These are phyloP conservation scores for Kokia cookei DNA, from an alignment of 441 rosid species.

Conservation along the genomic window DNA sequence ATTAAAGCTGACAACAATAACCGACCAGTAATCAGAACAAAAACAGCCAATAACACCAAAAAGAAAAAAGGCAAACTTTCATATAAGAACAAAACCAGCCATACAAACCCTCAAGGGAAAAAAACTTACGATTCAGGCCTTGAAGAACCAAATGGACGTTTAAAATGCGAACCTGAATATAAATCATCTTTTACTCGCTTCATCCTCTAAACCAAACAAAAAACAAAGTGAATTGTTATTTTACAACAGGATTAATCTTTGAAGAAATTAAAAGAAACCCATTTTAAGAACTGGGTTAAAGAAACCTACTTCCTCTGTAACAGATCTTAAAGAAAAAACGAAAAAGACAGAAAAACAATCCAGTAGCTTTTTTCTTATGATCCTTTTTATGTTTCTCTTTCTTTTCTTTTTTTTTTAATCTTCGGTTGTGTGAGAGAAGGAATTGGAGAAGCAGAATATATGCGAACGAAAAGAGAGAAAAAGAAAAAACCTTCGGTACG, in stretches of 20 bases:
- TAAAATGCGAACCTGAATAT: background rate
- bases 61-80: background rate
- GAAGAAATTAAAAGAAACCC: background rate
- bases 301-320: background rate
- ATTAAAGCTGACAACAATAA: background rate
- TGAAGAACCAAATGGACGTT: background rate
- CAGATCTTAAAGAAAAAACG: background rate
- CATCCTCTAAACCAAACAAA: background rate
- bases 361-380: background rate
- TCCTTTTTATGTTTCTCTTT: background rate
- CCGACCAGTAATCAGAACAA: background rate
- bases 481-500: slow-evolving; percentile 2
- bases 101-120: background rate
- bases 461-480: background rate
- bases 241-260: background rate
- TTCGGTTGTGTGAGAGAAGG: background rate
- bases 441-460: background rate
- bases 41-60: background rate
- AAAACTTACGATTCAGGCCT: background rate
- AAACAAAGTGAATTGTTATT: background rate
- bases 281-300: background rate
- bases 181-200: background rate
- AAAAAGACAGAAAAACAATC: background rate
- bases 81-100: background rate
- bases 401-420: background rate